Conservation (phyloP, 208 protist genomes). For the Trypanosoma congolense region DNA sequence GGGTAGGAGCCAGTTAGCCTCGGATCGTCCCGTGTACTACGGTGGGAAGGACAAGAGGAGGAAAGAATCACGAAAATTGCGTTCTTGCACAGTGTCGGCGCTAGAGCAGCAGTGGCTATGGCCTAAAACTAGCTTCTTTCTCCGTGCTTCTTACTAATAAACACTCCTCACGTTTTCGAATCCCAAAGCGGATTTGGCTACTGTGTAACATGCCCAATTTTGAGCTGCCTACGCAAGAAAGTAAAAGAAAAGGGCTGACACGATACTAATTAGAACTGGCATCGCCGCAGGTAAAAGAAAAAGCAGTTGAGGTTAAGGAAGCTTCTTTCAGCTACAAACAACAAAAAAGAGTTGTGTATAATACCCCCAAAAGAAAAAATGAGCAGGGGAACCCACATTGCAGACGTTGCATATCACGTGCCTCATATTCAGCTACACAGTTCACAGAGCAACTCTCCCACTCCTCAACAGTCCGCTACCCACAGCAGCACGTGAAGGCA, state of each 20-base stretch:
- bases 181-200: background rate
- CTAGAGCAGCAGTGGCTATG: background rate
- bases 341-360: background rate
- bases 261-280: too few relatives aligned
- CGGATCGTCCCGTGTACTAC: slow-evolving; percentile 46
- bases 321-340: background rate
- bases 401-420: too few relatives aligned
- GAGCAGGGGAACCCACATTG: too few relatives aligned
- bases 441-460: too few relatives aligned
- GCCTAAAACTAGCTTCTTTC: slow-evolving; percentile 3
- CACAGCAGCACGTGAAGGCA: too few relatives aligned
- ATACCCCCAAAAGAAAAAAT: too few relatives aligned
- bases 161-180: background rate
- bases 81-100: slow-evolving; percentile 17
- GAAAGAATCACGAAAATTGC: background rate
- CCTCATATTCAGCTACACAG: too few relatives aligned
- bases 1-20: slow-evolving; percentile 31
- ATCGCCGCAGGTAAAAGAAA: too few relatives aligned
- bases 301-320: too few relatives aligned
- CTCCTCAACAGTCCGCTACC: too few relatives aligned
- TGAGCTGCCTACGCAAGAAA: background rate
- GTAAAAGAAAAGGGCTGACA: slow-evolving; percentile 1
- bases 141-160: background rate
- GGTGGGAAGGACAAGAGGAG: background rate
- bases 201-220: background rate